These are phyloP conservation scores for Penicillium decumbens DNA, from an alignment of 2,329 filamentous ascomycete genomes.

Conservation along the genomic window DNA sequence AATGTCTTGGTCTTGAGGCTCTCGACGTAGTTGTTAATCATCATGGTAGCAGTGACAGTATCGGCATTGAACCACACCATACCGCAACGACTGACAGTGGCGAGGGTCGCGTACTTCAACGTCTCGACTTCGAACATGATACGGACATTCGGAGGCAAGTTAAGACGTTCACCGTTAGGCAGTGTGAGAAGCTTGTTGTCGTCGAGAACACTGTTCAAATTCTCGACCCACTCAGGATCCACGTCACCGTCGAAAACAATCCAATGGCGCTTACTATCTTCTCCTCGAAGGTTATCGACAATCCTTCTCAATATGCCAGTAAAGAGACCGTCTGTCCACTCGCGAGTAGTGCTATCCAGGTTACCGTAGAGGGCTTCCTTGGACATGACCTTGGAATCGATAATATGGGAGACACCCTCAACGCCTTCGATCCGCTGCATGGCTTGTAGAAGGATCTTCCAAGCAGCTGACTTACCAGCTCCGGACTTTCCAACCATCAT, in stretches of 20 bases:
- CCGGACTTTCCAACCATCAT: slow-evolving; percentile 99
- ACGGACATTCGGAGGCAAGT: slow-evolving; percentile 86
- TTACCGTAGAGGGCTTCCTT: slow-evolving; percentile 97
- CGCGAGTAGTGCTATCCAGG: slow-evolving; percentile 90
- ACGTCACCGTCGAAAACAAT: slow-evolving; percentile 99
- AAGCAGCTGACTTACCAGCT: slow-evolving; percentile 93
- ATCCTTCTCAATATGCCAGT: slow-evolving; percentile 98
- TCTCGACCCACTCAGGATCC: slow-evolving; percentile 99
- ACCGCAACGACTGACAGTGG: slow-evolving; percentile 98
- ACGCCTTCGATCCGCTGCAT: slow-evolving; percentile 84
- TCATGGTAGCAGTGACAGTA: slow-evolving; percentile 86
- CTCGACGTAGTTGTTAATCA: slow-evolving; percentile 86
- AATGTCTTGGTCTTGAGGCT: slow-evolving; percentile 77
- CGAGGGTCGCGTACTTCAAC: slow-evolving; percentile 92
- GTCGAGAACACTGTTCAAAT: slow-evolving; percentile 97
- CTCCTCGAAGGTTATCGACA: slow-evolving; percentile 94
- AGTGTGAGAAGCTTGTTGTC: slow-evolving; percentile 97
- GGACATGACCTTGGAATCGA: slow-evolving; percentile 99
- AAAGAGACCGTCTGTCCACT: slow-evolving; percentile 98
- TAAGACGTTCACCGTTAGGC: slow-evolving; percentile 96
- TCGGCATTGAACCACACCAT: slow-evolving; percentile 99
- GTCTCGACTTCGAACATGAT: slow-evolving; percentile 99
- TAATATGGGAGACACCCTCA: slow-evolving; percentile 94
- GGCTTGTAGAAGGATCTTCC: slow-evolving; percentile 87
- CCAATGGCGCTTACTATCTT: slow-evolving; percentile 96